Percentiles rank a stretch among this genome's conserved stretches.
These are phyloP conservation scores for Boletus semigastroideus DNA, from an alignment of 1,284 basidiomycete species.

Conservation along the genomic window DNA sequence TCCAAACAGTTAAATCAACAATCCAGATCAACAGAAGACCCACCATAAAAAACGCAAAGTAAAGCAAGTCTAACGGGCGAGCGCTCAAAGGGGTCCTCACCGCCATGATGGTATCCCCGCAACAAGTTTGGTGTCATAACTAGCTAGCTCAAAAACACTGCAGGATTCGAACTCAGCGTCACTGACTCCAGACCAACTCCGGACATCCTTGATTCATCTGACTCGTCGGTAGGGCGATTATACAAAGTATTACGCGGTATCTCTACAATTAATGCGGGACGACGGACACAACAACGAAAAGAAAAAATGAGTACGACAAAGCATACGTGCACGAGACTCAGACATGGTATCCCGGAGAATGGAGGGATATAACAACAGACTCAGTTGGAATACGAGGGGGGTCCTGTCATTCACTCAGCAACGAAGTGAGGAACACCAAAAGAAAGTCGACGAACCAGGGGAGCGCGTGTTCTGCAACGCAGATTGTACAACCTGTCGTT, in stretches of 20 bases:
- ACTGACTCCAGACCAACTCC: too few relatives aligned
- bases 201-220: too few relatives aligned
- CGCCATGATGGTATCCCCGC: neutral
- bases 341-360: conserved; percentile 8
- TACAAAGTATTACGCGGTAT: conserved; percentile 20
- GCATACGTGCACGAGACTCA: too few relatives aligned
- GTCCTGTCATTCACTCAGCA: conserved; percentile 26
- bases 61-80: conserved; percentile 62
- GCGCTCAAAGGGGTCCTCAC: conserved; percentile 39
- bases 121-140: too few relatives aligned
- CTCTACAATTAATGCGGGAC: conserved; percentile 13
- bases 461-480: conserved; percentile 61
- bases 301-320: neutral
- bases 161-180: too few relatives aligned
- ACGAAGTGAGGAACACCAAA: neutral
- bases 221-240: conserved; percentile 12
- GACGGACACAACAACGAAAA: conserved; percentile 7
- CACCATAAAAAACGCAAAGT: conserved; percentile 64
- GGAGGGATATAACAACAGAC: conserved; percentile 2
- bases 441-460: conserved; percentile 44
- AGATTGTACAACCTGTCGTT: conserved; percentile 60
- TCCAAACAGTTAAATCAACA: neutral
- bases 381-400: conserved; percentile 38
- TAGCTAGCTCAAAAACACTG: too few relatives aligned
- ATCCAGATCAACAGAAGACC: conserved; percentile 15